phyloP scores from a whole-genome alignment of 163 green algal genomes.

The Picocystis sp. region DNA sequence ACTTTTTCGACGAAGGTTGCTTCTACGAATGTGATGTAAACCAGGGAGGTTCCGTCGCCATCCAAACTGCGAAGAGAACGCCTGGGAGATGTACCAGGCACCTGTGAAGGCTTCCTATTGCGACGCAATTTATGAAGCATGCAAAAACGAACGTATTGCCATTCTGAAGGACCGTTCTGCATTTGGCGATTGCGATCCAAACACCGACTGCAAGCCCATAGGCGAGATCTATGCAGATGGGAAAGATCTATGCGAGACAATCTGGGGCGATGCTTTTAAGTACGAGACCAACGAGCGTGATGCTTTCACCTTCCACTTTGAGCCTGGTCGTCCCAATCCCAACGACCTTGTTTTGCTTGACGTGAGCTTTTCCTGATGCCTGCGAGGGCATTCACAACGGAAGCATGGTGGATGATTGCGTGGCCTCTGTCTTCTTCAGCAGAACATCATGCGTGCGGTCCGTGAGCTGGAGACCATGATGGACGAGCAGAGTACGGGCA shows the following conservation, averaged over 20 bases:
- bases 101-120: conserved; percentile 20
- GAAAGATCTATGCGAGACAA: conserved; percentile 14
- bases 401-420: too few species aligned
- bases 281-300: conserved; percentile 16
- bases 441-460: too few species aligned
- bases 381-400: too few species aligned
- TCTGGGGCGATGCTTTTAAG: conserved; percentile 12
- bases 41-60: conserved; percentile 16
- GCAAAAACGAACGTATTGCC: conserved; percentile 17
- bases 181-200: too few species aligned
- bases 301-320: conserved; percentile 16
- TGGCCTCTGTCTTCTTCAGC: too few species aligned
- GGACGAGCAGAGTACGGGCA: too few species aligned
- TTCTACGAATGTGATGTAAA: conserved; percentile 28
- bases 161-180: too few species aligned
- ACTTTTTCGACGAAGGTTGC: conserved; percentile 4
- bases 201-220: background rate
- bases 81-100: conserved; percentile 18
- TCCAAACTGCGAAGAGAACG: conserved; percentile 11
- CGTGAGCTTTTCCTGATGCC: too few species aligned
- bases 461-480: too few species aligned
- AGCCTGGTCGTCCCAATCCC: background rate
- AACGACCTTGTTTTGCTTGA: too few species aligned
- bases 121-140: conserved; percentile 18
- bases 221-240: conserved; percentile 14